Evolutionary conservation across 305 asterid genomes (phyloP).

Genomic region (Fraxinus floribunda): DNA sequence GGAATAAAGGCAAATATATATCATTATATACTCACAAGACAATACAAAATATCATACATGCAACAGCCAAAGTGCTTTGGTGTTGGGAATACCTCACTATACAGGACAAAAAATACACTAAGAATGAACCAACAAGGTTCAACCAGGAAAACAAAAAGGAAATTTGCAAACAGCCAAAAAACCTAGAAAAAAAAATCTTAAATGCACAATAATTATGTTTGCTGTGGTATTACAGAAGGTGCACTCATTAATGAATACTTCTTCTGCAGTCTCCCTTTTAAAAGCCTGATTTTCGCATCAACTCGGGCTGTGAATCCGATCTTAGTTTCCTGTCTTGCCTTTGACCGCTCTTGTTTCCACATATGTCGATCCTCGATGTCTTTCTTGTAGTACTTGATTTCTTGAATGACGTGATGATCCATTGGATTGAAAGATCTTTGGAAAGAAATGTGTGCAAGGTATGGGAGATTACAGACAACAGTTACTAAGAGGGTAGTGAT

Average conservation of each 20-base stretch:
- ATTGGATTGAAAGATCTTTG: slow-evolving; percentile 48
- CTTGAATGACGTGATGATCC: slow-evolving; percentile 65
- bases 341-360: slow-evolving; percentile 66
- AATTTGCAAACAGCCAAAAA: slow-evolving; percentile 21
- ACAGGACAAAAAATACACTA: slow-evolving; percentile 23
- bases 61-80: slow-evolving; percentile 22
- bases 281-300: slow-evolving; percentile 63
- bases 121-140: slow-evolving; percentile 31
- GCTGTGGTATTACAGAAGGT: slow-evolving; percentile 20
- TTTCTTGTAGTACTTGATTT: slow-evolving; percentile 60
- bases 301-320: slow-evolving; percentile 78
- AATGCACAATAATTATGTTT: slow-evolving; percentile 30
- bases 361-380: slow-evolving; percentile 59
- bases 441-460: slow-evolving; percentile 50
- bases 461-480: slow-evolving; percentile 48
- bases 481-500: slow-evolving; percentile 43
- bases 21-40: slow-evolving; percentile 33
- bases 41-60: slow-evolving; percentile 29
- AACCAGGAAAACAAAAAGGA: not conserved
- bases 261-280: slow-evolving; percentile 52
- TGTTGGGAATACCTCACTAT: slow-evolving; percentile 18
- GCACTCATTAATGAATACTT: slow-evolving; percentile 38
- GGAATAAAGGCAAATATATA: slow-evolving; percentile 2
- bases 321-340: slow-evolving; percentile 63
- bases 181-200: slow-evolving; percentile 3